A percentile compares a stretch with the other conserved stretches of the same genome.
phyloP scores from a whole-genome alignment of 2,329 filamentous ascomycete genomes.

The Aspergillus cejpii region DNA sequence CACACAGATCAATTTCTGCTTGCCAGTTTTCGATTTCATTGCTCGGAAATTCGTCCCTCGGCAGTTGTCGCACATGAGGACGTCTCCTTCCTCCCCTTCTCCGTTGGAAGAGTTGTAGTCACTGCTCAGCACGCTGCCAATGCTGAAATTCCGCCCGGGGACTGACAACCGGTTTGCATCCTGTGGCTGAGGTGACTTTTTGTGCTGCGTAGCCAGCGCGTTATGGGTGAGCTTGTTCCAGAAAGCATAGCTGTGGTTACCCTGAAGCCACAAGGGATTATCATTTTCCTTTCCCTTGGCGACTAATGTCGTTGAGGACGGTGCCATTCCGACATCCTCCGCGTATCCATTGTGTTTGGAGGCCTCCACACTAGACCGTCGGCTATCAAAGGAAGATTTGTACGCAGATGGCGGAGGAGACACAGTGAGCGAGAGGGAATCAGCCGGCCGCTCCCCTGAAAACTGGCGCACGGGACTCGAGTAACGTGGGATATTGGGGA shows the following conservation, averaged over 20 bases:
- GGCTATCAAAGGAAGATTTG: constrained; percentile 20
- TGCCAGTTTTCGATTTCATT: constrained; percentile 48
- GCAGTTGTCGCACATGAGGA: constrained; percentile 55
- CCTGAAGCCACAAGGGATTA: constrained; percentile 46
- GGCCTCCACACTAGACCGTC: constrained; percentile 14
- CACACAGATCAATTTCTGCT: constrained; percentile 56
- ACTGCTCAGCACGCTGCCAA: constrained; percentile 53
- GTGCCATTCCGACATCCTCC: constrained; percentile 7
- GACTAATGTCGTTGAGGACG: constrained; percentile 21
- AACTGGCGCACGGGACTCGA: constrained; percentile 20
- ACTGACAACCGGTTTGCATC: constrained; percentile 16
- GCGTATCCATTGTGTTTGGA: constrained; percentile 8
- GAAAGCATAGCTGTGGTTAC: constrained; percentile 48
- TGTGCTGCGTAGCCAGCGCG: constrained; percentile 29
- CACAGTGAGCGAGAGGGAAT: constrained; percentile 24
- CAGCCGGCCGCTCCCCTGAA: constrained; percentile 19
- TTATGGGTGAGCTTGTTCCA: constrained; percentile 46
- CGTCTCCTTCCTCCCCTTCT: constrained; percentile 42
- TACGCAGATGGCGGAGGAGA: constrained; percentile 26
- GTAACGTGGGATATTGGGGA: constrained; percentile 18
- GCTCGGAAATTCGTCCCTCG: constrained; percentile 57
- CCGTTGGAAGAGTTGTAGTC: constrained; percentile 43
- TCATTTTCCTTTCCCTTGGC: constrained; percentile 21
- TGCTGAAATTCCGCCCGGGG: constrained; percentile 38
- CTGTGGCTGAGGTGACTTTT: constrained; percentile 13